Conservation (phyloP, 2,329 filamentous ascomycete genomes). For the Fusarium tricinctum region DNA sequence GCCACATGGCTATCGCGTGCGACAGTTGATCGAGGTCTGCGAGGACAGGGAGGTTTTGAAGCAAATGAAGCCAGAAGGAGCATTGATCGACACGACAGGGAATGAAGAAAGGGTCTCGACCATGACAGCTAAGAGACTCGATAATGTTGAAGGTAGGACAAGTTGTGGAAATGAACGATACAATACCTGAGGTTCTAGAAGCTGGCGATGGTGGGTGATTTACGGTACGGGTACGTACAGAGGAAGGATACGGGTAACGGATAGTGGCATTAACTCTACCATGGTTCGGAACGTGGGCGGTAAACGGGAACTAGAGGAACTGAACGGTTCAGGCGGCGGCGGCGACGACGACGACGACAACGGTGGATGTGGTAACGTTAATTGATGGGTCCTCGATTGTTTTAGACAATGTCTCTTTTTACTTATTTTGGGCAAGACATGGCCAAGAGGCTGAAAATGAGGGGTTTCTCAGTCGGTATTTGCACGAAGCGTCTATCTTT, state of each 20-base stretch:
- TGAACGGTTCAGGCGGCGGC: slow-evolving; percentile 1
- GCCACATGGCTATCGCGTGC: slow-evolving; percentile 23
- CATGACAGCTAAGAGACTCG: slow-evolving; percentile 21
- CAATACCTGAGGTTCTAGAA: slow-evolving; percentile 5
- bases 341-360: not conserved
- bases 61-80: slow-evolving; percentile 14
- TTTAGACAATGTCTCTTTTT: slow-evolving; percentile 23
- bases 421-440: not conserved
- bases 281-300: not conserved
- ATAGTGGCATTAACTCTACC: slow-evolving; percentile 14
- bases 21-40: slow-evolving; percentile 2
- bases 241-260: slow-evolving; percentile 5
- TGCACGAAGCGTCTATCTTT: not conserved
- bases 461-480: slow-evolving; percentile 4
- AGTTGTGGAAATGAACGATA: slow-evolving; percentile 3
- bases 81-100: slow-evolving; percentile 28
- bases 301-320: slow-evolving; percentile 9
- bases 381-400: slow-evolving; percentile 13
- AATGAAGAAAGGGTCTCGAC: slow-evolving; percentile 28
- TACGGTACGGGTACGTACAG: slow-evolving; percentile 3
- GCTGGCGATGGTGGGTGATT: not conserved
- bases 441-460: slow-evolving; percentile 12
- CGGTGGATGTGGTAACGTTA: slow-evolving; percentile 23
- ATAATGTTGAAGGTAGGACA: slow-evolving; percentile 2
- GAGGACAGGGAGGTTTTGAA: slow-evolving; percentile 1